Base-by-base conservation (phyloP, 2,329 filamentous ascomycete genomes). In the Fulvia fulva region DNA sequence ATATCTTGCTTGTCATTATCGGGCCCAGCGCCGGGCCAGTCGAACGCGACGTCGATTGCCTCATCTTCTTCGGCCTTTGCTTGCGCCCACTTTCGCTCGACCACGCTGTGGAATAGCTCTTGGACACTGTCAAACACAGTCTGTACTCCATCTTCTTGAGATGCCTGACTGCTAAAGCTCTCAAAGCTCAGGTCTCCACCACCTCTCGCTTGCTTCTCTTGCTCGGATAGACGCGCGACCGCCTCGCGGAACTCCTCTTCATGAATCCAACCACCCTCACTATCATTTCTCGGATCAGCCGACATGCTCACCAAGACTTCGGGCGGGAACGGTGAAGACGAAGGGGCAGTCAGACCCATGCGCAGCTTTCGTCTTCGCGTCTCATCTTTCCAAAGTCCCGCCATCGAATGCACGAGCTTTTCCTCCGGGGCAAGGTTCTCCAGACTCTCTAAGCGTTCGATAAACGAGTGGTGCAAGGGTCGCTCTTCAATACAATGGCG, bases 361-460 rank as follows among this genome's bases (percentile, higher is more conserved):
- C 83, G 83, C 50, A 83, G 80, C 73, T 89, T 93, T 30, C 92
- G 84, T 46, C 92, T 84, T 58, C 85, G 86, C 0, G 88, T 90
- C 73, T 97, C 94, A 66, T 96, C 91, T 70, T 86, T 87, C 94
- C 94, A 99, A 2, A 99, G 76, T 0, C 90, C 89, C 56, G 91
- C 91, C 89, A 99, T 93, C 63, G 94, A 99, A 69, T 90, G 87
- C 5, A 99, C 92, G 11, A 96, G 80, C 69, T 95, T 96, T 69
- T 92, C 79, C 63, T 90, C 86, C 0, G 80, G 74, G 0, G 84
- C 78, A 21, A 87, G 73, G 2, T 89, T 86, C 46, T 70, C 68
- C 9, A 70, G 58, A 44, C 61, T 67, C 34, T 82, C 78, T 11
- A 85, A 73, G 12, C 84, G 82, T 72, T 97, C 94, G 22, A 87